Percentiles rank a stretch among this genome's conserved stretches.
Conservation (phyloP, 139 green algal genomes). For the Astrephomene gubernaculifera region DNA sequence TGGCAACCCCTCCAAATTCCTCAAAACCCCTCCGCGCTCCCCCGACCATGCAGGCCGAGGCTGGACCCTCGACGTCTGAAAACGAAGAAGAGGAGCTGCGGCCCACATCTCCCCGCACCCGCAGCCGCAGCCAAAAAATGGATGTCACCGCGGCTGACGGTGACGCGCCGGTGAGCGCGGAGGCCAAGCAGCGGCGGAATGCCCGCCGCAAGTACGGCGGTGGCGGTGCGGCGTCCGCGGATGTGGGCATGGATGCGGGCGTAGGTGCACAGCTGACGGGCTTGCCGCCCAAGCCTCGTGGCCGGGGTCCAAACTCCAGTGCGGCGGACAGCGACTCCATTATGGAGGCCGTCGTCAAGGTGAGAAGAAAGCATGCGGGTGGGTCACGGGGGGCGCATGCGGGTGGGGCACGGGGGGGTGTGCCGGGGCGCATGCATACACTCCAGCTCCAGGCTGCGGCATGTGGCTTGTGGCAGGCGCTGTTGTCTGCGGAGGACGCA, state of each 20-base stretch:
- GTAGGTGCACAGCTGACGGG: neutral
- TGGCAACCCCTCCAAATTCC: too few relatives aligned
- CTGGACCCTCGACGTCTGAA: neutral
- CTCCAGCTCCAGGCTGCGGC: too few relatives aligned
- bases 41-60: too few relatives aligned
- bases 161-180: neutral
- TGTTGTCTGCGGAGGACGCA: too few relatives aligned
- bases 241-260: neutral
- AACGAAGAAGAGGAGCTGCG: conserved; percentile 7
- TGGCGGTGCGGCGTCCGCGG: conserved; percentile 39
- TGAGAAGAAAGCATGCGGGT: too few relatives aligned
- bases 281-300: neutral
- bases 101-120: conserved; percentile 1
- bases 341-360: conserved; percentile 82
- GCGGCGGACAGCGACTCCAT: conserved; percentile 47
- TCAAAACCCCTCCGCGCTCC: too few relatives aligned
- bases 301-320: neutral
- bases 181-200: conserved; percentile 6
- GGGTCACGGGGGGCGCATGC: too few relatives aligned
- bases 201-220: conserved; percentile 42
- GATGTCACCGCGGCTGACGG: neutral
- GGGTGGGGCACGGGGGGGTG: too few relatives aligned
- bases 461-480: too few relatives aligned
- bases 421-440: too few relatives aligned
- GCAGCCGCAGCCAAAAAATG: neutral